Evolutionary conservation across 495 filamentous ascomycete genomes (phyloP).

Genomic region (Xylaria telfairii): DNA sequence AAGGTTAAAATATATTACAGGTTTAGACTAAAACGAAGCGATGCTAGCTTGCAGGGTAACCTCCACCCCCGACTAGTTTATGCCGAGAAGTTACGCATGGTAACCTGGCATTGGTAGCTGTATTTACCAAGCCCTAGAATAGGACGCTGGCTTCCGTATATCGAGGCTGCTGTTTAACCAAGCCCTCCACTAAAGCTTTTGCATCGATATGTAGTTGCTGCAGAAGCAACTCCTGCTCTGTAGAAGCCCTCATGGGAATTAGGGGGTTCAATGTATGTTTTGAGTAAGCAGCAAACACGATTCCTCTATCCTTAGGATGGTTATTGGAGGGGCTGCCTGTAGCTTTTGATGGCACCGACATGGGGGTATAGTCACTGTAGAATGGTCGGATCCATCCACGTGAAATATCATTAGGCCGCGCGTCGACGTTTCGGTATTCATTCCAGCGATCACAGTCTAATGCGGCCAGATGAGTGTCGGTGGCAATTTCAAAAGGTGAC

Average conservation of each 20-base stretch:
- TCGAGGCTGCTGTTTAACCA: slow-evolving; percentile 32
- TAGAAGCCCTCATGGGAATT: slow-evolving; percentile 23
- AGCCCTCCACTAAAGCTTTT: slow-evolving; percentile 43
- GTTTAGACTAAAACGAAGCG: background rate
- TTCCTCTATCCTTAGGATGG: slow-evolving; percentile 38
- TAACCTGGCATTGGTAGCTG: background rate
- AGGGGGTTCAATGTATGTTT: slow-evolving; percentile 27
- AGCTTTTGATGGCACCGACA: background rate
- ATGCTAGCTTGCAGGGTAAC: background rate
- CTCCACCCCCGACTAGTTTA: background rate
- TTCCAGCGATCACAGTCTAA: slow-evolving; percentile 44
- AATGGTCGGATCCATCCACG: slow-evolving; percentile 48
- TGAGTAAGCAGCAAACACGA: slow-evolving; percentile 49
- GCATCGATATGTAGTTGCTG: slow-evolving; percentile 39
- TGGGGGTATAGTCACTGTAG: slow-evolving; percentile 35
- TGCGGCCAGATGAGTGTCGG: slow-evolving; percentile 41
- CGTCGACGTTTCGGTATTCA: slow-evolving; percentile 42
- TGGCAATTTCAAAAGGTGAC: slow-evolving; percentile 46
- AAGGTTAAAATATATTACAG: background rate
- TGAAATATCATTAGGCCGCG: slow-evolving; percentile 37
- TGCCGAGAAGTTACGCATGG: background rate
- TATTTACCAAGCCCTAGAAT: background rate
- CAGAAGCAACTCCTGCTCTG: slow-evolving; percentile 27
- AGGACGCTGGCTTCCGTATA: background rate
- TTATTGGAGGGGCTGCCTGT: background rate